phyloP scores from a whole-genome alignment of 169 alveolate genomes.

The Plasmodium ovale region DNA sequence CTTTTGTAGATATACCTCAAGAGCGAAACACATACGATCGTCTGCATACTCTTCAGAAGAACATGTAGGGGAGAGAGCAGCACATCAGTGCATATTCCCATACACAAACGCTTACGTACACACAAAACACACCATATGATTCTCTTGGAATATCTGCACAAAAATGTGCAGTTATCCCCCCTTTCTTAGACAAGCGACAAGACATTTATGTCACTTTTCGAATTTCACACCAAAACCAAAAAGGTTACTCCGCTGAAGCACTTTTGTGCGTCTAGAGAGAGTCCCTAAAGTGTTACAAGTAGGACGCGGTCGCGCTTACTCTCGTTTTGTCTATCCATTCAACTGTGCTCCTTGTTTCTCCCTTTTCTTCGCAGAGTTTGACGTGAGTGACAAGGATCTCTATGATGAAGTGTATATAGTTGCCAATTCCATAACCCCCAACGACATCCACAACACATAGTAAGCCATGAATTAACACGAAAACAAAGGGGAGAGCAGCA shows the following conservation, averaged over 20 bases:
- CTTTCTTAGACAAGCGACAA: constrained; percentile 53
- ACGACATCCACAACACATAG: constrained; percentile 41
- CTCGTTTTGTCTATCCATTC: background rate
- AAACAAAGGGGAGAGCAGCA: too few species aligned
- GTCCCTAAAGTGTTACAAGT: too few species aligned
- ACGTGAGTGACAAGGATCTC: constrained; percentile 41
- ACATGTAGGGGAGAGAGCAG: constrained; percentile 26
- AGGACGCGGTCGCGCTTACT: background rate
- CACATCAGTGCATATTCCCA: background rate
- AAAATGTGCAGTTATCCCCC: constrained; percentile 57
- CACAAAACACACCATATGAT: too few species aligned
- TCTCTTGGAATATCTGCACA: too few species aligned
- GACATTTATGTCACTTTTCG: constrained; percentile 44
- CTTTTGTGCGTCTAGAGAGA: too few species aligned
- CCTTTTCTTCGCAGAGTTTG: constrained; percentile 7
- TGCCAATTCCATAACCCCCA: constrained; percentile 57
- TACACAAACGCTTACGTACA: background rate
- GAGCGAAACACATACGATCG: constrained; percentile 61
- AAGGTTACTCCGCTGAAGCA: too few species aligned
- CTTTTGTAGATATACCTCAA: constrained; percentile 30
- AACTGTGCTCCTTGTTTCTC: background rate
- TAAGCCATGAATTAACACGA: too few species aligned
- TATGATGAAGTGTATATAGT: constrained; percentile 62
- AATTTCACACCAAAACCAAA: constrained; percentile 49
- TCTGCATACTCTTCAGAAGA: constrained; percentile 57